Evolutionary conservation across 305 asterid genomes (phyloP), one percentile per base, ranked within the genome.

Genomic region (Solanum hybrid): DNA sequence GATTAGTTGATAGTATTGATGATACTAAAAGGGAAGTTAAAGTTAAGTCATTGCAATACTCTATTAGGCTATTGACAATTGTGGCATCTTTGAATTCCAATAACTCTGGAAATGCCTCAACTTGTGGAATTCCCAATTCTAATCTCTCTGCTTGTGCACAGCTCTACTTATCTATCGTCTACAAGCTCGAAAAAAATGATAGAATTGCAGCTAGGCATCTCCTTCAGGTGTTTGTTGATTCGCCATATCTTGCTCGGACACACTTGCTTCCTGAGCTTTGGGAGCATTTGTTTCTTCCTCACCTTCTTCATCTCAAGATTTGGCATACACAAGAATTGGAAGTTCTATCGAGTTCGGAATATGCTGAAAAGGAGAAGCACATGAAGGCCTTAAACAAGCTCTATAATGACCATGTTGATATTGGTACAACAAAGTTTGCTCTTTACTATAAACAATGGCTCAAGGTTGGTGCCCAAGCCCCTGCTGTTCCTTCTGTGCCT

Each of bases 221-320:
- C 22, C 90, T 96, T 31, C 95, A 93, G 11, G 95, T 95, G 0
- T 96, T 96, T 79, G 86, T 88, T 22, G 97, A 94, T 66, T 93
- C 96, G 0, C 98, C 99, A 4, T 92, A 84, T 87, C 91, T 94
- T 17, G 96, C 97, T 5, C 92, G 99, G 31, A 92, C 94, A 22
- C 94, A 88, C 87, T 90, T 96, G 91, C 95, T 96, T 31, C 97
- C 96, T n/a, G 95, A 95, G 26, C 91, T 96, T 66, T 95, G 99
- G 99, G 96, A 95, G 85, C 96, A 96, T 90, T 90, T 96, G 75
- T 95, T 96, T 90, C 97, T 95, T 12, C 99, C 99, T 0, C 98
- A 95, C 87, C 96, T 96, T 64, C 98, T 96, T 72, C 99, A 96
- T 86, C 91, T 96, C 87, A 95, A 95, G 97, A 92, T 95, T 89